Conservation (phyloP, 2,329 filamentous ascomycete species). For the Stagonosporopsis tanaceti region DNA sequence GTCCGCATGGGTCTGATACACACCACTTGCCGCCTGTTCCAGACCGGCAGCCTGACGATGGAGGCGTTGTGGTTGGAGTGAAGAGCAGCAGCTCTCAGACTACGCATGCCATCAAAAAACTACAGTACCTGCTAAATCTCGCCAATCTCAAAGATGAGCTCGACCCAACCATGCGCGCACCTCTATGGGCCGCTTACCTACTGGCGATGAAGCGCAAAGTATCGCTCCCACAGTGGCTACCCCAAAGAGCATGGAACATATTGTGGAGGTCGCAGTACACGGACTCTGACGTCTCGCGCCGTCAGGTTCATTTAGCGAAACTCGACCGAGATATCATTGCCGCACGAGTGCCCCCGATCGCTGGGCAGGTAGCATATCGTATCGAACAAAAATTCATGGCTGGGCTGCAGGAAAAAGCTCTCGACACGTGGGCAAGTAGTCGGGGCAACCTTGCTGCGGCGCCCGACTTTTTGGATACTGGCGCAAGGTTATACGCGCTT, state of each 20-base stretch:
- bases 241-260: conserved; percentile 44
- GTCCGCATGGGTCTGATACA: not conserved
- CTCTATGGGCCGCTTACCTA: conserved; percentile 45
- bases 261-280: conserved; percentile 42
- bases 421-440: conserved; percentile 44
- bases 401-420: conserved; percentile 37
- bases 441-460: conserved; percentile 32
- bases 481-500: conserved; percentile 69
- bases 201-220: conserved; percentile 29
- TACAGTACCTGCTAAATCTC: conserved; percentile 27
- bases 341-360: conserved; percentile 24
- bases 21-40: too few relatives aligned
- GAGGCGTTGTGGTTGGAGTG: not conserved
- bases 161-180: conserved; percentile 8
- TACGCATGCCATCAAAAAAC: conserved; percentile 1
- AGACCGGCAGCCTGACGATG: not conserved
- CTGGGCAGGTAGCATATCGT: conserved; percentile 32
- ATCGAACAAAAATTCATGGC: conserved; percentile 40
- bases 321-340: conserved; percentile 42
- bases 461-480: conserved; percentile 65
- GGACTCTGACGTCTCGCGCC: conserved; percentile 23
- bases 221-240: conserved; percentile 27
- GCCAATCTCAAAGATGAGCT: conserved; percentile 16
- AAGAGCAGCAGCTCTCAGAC: not conserved
- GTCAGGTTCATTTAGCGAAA: conserved; percentile 28